Base-by-base conservation (phyloP, 768 basidiomycete genomes). In the Tulasnella sp. region DNA sequence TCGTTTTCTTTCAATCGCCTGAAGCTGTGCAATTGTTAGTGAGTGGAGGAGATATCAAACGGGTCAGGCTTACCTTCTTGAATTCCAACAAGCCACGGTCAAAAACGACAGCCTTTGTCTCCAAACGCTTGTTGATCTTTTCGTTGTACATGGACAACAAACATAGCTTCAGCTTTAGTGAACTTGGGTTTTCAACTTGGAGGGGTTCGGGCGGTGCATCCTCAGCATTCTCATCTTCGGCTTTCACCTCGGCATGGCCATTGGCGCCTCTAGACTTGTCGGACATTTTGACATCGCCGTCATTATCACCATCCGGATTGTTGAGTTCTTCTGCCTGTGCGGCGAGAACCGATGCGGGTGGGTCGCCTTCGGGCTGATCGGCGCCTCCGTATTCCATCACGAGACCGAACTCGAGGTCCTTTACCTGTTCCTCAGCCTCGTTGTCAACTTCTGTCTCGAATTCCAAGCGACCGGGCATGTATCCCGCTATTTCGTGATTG, bases 401-500 rank as follows among this genome's bases (percentile, higher is more conserved):
- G n/a, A 92, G 71, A 1, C 89, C 94, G 63, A 97, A 97, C 67
- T 98, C 93, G 61, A 99, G 74, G 66, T 97, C 91, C 69, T 97
- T 98, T 62, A 97, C 84, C 2, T 89, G 70, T 64, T 93, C 84
- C 67, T 99, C 94, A 0, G 94, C 94, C 50, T 99, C 94, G 67
- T 99, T 96, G 66, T 97, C 93, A 4, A 90, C 72, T 69, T 99
- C 94, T 63, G 93, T 92, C 66, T 99, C 94, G 67, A 99, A 99
- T 69, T 99, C 94, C 34, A 99, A 76, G n/a, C 94, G 83, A 14
- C 94, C 94, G 7, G 94, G 94, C 66, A 99, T 83, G 71, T 84
- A 98, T 0, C 84, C 85, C 14, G 84, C 81, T 37, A 98, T 77
- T 71, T 99, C 94, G 67, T 97, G 94, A 14, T 88, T 71, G 70